Percentiles rank a stretch among this genome's conserved stretches.
Evolutionary conservation across 805 yeast genomes (phyloP).

Genomic region (Wickerhamomyces hampshirensis): DNA sequence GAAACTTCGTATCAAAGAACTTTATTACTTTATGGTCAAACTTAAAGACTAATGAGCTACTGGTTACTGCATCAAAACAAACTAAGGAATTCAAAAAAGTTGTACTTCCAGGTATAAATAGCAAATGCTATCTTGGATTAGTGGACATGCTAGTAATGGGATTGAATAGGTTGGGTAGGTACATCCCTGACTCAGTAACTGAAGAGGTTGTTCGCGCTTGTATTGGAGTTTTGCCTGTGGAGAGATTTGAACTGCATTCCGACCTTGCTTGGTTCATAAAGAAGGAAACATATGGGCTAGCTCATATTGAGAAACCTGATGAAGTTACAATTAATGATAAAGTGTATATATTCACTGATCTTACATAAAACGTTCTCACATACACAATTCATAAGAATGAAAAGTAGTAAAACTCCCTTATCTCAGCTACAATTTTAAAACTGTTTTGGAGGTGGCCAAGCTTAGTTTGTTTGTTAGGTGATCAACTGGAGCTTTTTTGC

Average conservation of each 20-base stretch:
- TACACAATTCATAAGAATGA: constrained; percentile 41
- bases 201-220: constrained; percentile 20
- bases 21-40: constrained; percentile 43
- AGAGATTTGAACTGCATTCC: constrained; percentile 16
- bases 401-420: too few relatives aligned
- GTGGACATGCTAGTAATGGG: constrained; percentile 19
- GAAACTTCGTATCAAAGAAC: constrained; percentile 42
- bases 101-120: constrained; percentile 21
- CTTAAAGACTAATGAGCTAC: constrained; percentile 11
- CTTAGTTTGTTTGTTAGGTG: too few relatives aligned
- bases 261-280: constrained; percentile 25
- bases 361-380: constrained; percentile 41
- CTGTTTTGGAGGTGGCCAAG: too few relatives aligned
- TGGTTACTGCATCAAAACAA: constrained; percentile 11
- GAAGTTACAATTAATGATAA: constrained; percentile 6
- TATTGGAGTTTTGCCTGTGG: constrained; percentile 15
- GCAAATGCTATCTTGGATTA: constrained; percentile 15
- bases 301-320: constrained; percentile 1
- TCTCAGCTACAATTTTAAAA: too few relatives aligned
- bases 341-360: constrained; percentile 3
- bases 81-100: constrained; percentile 6
- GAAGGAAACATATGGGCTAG: constrained; percentile 11
- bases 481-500: too few relatives aligned
- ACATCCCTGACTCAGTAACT: constrained; percentile 18
- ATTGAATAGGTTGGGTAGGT: constrained; percentile 17